Conservation (phyloP, 352 stramenopile genomes). For the Phytophthora fragariae region DNA sequence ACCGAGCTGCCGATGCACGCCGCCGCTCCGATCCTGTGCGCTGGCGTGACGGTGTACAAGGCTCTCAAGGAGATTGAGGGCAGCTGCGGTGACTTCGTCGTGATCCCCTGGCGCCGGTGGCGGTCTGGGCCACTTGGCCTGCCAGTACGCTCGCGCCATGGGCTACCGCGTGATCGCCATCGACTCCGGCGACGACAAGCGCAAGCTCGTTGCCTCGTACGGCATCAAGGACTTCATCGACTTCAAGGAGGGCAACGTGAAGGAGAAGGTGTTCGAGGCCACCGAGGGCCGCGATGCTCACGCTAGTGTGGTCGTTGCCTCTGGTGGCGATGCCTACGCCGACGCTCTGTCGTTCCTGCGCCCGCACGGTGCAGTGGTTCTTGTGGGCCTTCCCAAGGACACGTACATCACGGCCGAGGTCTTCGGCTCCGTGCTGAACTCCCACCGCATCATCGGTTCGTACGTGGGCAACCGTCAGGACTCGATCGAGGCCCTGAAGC, state of each 20-base stretch:
- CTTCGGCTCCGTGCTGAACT: slow-evolving; percentile 48
- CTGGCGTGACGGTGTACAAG: slow-evolving; percentile 88
- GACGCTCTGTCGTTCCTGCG: slow-evolving; percentile 69
- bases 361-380: slow-evolving; percentile 63
- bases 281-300: slow-evolving; percentile 60
- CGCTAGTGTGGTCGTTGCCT: slow-evolving; percentile 78
- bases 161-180: slow-evolving; percentile 77
- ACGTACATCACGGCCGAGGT: slow-evolving; percentile 48
- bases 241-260: slow-evolving; percentile 59
- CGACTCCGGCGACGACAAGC: slow-evolving; percentile 68
- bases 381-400: slow-evolving; percentile 75
- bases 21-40: slow-evolving; percentile 80
- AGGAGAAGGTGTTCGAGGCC: slow-evolving; percentile 45
- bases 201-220: slow-evolving; percentile 62
- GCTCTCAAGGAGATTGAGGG: slow-evolving; percentile 69
- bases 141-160: slow-evolving; percentile 80
- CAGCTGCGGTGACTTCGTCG: slow-evolving; percentile 51
- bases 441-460: slow-evolving; percentile 56
- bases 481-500: slow-evolving; percentile 57
- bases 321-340: slow-evolving; percentile 56
- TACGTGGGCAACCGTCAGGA: slow-evolving; percentile 63
- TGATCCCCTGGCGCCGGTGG: slow-evolving; percentile 68
- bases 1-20: slow-evolving; percentile 45
- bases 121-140: slow-evolving; percentile 78
- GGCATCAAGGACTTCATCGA: slow-evolving; percentile 78